phyloP scores from a whole-genome alignment of 2,329 filamentous ascomycete genomes.

The Botrytis fabae region DNA sequence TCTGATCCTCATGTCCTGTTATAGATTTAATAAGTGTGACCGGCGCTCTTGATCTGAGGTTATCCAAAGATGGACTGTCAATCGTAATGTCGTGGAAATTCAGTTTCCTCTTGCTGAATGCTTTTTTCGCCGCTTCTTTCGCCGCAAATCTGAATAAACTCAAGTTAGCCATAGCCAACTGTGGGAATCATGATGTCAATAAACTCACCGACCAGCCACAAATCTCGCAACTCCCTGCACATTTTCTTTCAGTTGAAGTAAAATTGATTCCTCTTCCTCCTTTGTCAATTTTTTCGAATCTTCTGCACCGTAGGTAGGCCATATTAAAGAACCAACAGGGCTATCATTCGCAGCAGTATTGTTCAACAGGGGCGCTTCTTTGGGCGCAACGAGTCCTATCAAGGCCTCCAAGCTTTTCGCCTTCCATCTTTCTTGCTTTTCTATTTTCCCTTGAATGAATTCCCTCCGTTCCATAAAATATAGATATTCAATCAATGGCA shows the following conservation, averaged over 20 bases:
- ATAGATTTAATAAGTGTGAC: constrained; percentile 32
- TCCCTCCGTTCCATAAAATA: constrained; percentile 6
- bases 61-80: not conserved
- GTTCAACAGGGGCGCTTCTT: not conserved
- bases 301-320: not conserved
- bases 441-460: not conserved
- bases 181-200: not conserved
- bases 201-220: constrained; percentile 34
- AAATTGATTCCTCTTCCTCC: constrained; percentile 11
- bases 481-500: constrained; percentile 10
- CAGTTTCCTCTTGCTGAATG: constrained; percentile 59
- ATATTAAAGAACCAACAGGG: constrained; percentile 8
- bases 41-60: constrained; percentile 27
- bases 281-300: constrained; percentile 3
- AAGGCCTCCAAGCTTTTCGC: constrained; percentile 11
- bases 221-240: constrained; percentile 27
- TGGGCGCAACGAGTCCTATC: constrained; percentile 1
- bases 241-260: constrained; percentile 7
- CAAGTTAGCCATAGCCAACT: not conserved
- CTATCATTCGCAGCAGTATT: not conserved
- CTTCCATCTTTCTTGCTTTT: constrained; percentile 7
- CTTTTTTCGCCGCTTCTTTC: constrained; percentile 75
- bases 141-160: constrained; percentile 50
- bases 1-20: constrained; percentile 43
- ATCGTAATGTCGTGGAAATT: constrained; percentile 61